Evolutionary conservation across 2,329 filamentous ascomycete genomes (phyloP).

Genomic region (Penicillium verrucosum): DNA sequence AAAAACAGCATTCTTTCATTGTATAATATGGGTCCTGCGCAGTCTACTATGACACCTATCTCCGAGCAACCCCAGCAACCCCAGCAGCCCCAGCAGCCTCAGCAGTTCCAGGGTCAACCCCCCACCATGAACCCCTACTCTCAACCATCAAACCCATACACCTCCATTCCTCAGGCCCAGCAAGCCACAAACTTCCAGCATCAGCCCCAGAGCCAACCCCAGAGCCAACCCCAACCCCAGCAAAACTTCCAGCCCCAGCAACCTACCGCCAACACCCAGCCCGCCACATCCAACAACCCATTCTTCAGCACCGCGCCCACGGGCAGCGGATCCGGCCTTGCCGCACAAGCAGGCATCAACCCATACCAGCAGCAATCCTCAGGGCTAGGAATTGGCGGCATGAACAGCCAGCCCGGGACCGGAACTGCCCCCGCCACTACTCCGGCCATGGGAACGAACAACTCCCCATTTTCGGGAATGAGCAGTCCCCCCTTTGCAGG

Average conservation of each 20-base stretch:
- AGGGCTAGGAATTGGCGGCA: conserved; percentile 3
- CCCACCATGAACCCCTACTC: conserved; percentile 21
- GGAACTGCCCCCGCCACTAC: not conserved
- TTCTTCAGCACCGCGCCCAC: conserved; percentile 16
- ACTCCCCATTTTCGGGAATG: conserved; percentile 3
- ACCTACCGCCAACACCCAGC: not conserved
- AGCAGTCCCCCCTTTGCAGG: conserved; percentile 2
- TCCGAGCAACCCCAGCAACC: conserved; percentile 19
- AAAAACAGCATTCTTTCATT: conserved; percentile 48
- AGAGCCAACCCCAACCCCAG: conserved; percentile 13
- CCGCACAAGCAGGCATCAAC: conserved; percentile 23
- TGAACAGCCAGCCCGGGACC: not conserved
- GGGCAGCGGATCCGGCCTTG: conserved; percentile 20
- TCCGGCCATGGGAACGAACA: not conserved
- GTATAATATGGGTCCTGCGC: conserved; percentile 44
- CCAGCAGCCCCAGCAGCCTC: conserved; percentile 10
- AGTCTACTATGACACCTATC: conserved; percentile 29
- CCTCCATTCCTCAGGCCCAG: conserved; percentile 26
- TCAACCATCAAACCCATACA: conserved; percentile 19
- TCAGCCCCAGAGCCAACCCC: conserved; percentile 11
- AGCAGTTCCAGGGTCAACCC: conserved; percentile 4
- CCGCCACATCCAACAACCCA: conserved; percentile 25
- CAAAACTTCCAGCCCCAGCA: conserved; percentile 13
- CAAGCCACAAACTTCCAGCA: conserved; percentile 16
- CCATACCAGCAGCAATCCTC: conserved; percentile 6